These are phyloP conservation scores for Passiflora organensis DNA, from an alignment of 345 rosid genomes.

Conservation along the genomic window DNA sequence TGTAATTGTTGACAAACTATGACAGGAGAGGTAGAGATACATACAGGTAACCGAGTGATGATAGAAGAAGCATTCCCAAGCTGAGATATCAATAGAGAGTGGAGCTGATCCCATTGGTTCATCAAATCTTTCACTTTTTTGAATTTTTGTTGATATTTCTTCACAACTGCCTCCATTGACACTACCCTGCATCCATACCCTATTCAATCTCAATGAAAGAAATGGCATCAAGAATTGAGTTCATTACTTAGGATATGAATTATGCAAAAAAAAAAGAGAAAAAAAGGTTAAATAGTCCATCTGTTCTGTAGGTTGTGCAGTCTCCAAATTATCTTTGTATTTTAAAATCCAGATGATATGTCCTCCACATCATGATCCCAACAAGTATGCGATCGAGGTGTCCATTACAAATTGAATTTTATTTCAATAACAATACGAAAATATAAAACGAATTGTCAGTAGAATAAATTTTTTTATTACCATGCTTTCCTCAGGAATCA, in stretches of 20 bases:
- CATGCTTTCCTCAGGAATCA: too few species aligned
- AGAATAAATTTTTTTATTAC: too few species aligned
- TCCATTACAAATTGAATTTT: too few species aligned
- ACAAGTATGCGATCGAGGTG: too few species aligned
- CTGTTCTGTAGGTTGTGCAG: too few species aligned
- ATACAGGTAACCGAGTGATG: slow-evolving; percentile 42
- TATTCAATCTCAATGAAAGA: slow-evolving; percentile 16
- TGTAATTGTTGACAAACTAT: too few species aligned
- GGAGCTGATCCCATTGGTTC: slow-evolving; percentile 65
- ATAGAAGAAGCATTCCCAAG: slow-evolving; percentile 63
- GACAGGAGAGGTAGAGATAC: too few species aligned
- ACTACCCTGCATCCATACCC: slow-evolving; percentile 12
- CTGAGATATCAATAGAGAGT: slow-evolving; percentile 50
- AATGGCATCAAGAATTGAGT: background rate
- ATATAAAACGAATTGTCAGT: too few species aligned
- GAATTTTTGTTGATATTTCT: slow-evolving; percentile 64
- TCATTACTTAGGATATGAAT: background rate
- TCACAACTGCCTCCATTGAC: slow-evolving; percentile 63
- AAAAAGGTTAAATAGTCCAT: background rate
- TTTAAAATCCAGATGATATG: too few species aligned
- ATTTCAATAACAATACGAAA: too few species aligned
- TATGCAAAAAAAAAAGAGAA: background rate
- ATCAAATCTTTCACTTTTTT: slow-evolving; percentile 54
- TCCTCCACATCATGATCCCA: too few species aligned
- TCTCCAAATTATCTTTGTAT: too few species aligned